Evolutionary conservation across 2,329 filamentous ascomycete genomes (phyloP).

Genomic region (Hymenoscyphus linearis): DNA sequence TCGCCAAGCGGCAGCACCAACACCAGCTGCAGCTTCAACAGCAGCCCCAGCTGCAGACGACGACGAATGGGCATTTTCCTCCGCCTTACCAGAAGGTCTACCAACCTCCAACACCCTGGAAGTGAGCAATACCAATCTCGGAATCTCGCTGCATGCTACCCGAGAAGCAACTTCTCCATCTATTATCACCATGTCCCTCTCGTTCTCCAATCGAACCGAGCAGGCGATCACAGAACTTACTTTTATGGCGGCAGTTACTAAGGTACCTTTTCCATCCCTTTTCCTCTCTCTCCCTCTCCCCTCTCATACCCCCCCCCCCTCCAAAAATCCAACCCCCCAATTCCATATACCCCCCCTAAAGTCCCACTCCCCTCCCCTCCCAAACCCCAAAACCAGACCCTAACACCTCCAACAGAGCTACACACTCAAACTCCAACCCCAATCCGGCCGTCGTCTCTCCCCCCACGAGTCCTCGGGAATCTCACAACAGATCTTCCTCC

Average conservation of each 20-base stretch:
- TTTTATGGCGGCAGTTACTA: slow-evolving; percentile 90
- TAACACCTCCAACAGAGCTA: slow-evolving; percentile 57
- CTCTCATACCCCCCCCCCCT: neutral
- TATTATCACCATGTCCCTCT: slow-evolving; percentile 64
- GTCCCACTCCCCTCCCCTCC: slow-evolving; percentile 13
- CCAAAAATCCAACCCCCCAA: neutral
- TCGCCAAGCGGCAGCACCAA: slow-evolving; percentile 32
- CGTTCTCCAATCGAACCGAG: slow-evolving; percentile 77
- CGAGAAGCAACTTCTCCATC: slow-evolving; percentile 40
- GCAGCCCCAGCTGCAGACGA: slow-evolving; percentile 55
- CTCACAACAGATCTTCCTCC: slow-evolving; percentile 73
- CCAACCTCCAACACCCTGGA: slow-evolving; percentile 49
- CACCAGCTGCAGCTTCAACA: slow-evolving; percentile 27
- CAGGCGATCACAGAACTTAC: slow-evolving; percentile 73
- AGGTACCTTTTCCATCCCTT: slow-evolving; percentile 58
- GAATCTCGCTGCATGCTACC: slow-evolving; percentile 67
- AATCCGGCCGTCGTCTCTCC: slow-evolving; percentile 70
- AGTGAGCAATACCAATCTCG: slow-evolving; percentile 65
- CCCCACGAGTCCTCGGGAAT: slow-evolving; percentile 69
- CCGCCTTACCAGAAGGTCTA: slow-evolving; percentile 64
- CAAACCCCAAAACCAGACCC: slow-evolving; percentile 16
- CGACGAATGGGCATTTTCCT: slow-evolving; percentile 93
- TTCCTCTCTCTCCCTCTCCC: neutral
- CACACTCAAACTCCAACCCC: slow-evolving; percentile 75
- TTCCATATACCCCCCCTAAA: slow-evolving; percentile 16